Evolutionary conservation across 1,284 basidiomycete genomes (phyloP).

Genomic region (Austroboletus niveus): DNA sequence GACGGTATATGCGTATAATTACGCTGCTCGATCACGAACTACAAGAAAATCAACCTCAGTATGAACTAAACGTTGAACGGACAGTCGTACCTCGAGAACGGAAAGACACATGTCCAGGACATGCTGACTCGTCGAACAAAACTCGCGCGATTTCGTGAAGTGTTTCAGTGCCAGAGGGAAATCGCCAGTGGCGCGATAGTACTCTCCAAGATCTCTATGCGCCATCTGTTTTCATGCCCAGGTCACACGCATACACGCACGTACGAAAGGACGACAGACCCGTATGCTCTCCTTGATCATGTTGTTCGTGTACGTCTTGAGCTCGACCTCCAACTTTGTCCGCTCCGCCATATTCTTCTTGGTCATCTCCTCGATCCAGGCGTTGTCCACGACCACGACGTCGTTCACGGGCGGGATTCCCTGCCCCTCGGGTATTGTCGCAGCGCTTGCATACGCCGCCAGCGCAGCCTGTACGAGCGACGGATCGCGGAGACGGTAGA

Average conservation of each 20-base stretch:
- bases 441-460: slow-evolving; percentile 54
- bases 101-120: slow-evolving; percentile 84
- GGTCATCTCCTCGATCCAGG: slow-evolving; percentile 66
- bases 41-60: not conserved
- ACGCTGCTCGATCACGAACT: slow-evolving; percentile 80
- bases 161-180: slow-evolving; percentile 68
- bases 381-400: slow-evolving; percentile 48
- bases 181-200: slow-evolving; percentile 71
- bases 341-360: slow-evolving; percentile 63
- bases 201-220: slow-evolving; percentile 79
- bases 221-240: slow-evolving; percentile 50
- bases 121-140: slow-evolving; percentile 80
- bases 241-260: too few relatives aligned
- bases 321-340: slow-evolving; percentile 79
- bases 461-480: slow-evolving; percentile 55
- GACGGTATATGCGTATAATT: slow-evolving; percentile 82
- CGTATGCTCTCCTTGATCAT: slow-evolving; percentile 95
- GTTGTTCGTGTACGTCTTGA: slow-evolving; percentile 88
- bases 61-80: not conserved
- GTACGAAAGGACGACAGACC: slow-evolving; percentile 36
- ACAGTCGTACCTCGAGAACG: slow-evolving; percentile 65
- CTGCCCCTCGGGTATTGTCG: slow-evolving; percentile 37
- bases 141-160: slow-evolving; percentile 83
- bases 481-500: slow-evolving; percentile 62
- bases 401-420: slow-evolving; percentile 47